Evolutionary conservation across 257 asterid species (phyloP).

Genomic region (Przewalskia tangutica): DNA sequence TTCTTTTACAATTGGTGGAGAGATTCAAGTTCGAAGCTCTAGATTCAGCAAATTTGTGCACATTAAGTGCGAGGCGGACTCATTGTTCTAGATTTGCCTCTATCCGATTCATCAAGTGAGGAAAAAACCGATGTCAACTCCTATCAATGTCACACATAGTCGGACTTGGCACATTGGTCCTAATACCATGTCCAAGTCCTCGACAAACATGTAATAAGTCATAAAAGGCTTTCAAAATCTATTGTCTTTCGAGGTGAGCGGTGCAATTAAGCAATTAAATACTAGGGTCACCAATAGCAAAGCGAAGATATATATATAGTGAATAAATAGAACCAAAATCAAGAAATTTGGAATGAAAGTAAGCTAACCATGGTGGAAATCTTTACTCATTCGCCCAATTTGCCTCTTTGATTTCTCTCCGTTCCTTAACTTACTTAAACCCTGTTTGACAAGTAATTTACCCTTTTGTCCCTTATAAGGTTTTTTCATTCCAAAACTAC

Average conservation of each 20-base stretch:
- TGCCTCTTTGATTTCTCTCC: too few relatives aligned
- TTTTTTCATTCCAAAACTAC: background rate
- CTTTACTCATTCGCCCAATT: conserved; percentile 1
- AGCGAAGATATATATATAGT: background rate
- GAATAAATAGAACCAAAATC: background rate
- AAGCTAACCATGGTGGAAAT: background rate
- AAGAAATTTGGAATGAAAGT: background rate
- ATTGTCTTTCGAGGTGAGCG: too few relatives aligned
- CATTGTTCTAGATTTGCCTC: conserved; percentile 25
- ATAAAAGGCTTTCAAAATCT: background rate
- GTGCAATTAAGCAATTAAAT: background rate
- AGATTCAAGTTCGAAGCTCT: conserved; percentile 64
- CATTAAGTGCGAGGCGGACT: conserved; percentile 59
- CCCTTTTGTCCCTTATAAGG: background rate
- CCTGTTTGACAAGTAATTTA: background rate
- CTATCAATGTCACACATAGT: background rate
- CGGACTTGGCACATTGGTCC: background rate
- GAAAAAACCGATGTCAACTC: background rate
- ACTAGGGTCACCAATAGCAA: background rate
- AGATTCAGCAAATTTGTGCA: conserved; percentile 65
- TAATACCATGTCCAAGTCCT: background rate
- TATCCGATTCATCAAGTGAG: conserved; percentile 21
- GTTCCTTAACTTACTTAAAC: background rate
- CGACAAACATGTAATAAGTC: background rate
- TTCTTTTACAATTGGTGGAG: conserved; percentile 54